phyloP scores from a whole-genome alignment of 1,284 basidiomycete genomes.

The Cutaneotrichosporon spelunceum region DNA sequence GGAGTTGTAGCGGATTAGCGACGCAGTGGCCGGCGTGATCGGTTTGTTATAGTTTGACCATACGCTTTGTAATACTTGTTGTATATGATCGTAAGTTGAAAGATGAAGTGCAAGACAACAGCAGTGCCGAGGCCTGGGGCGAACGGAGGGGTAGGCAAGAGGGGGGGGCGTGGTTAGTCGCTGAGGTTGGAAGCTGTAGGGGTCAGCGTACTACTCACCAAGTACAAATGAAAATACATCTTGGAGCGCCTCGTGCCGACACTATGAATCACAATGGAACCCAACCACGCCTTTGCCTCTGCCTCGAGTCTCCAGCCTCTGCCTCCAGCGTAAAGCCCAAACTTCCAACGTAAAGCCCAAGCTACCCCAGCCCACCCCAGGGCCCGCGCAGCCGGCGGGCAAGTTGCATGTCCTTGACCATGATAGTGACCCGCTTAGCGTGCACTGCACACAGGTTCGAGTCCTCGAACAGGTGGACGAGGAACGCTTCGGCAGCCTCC shows the following conservation, averaged over 20 bases:
- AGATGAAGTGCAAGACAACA: neutral
- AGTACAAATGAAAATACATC: too few species aligned
- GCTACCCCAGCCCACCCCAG: conserved; percentile 54
- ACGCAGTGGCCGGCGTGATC: too few species aligned
- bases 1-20: neutral
- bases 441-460: conserved; percentile 96
- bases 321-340: too few species aligned
- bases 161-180: too few species aligned
- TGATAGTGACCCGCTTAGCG: conserved; percentile 96
- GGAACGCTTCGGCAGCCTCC: conserved; percentile 89
- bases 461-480: conserved; percentile 93
- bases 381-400: conserved; percentile 88
- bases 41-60: neutral
- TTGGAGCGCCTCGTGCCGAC: too few species aligned
- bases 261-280: neutral
- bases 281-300: neutral
- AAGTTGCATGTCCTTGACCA: conserved; percentile 95
- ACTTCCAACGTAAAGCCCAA: too few species aligned
- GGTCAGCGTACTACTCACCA: too few species aligned
- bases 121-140: too few species aligned
- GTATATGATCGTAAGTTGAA: neutral
- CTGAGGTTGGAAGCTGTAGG: too few species aligned
- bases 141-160: too few species aligned
- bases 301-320: too few species aligned
- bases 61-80: neutral